Base-by-base conservation (phyloP, 495 filamentous ascomycete genomes). In the Immersiella caudata region DNA sequence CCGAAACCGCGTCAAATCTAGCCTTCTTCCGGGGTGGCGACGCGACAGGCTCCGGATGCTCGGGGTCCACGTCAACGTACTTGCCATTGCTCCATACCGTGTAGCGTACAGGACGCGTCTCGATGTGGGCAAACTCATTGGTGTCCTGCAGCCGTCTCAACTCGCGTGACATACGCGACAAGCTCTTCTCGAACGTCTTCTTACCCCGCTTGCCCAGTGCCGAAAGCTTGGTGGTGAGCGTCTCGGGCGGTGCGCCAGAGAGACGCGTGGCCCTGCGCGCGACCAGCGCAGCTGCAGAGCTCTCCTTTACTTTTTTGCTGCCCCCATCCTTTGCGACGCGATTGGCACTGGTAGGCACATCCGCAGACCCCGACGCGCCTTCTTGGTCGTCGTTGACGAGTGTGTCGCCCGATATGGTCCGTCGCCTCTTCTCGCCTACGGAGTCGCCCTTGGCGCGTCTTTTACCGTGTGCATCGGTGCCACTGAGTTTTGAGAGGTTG, bases 31-130 rank as follows among this genome's bases (percentile, higher is more conserved):
- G 69, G n/a, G 79, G 78, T 12, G 76, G 77, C 46, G 75, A 71
- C 1, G 68, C 22, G 25, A 74, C 66, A 12, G 71, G 40, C 21
- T 68, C 66, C 21, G 74, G 67, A 24, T 70, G 57, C 6, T 49
- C 33, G 9, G 71, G 66, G 18, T 81, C 40, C 40, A 46, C 40
- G 2, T 46, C 75, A 11, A 84, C 68, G 40, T 81, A 79, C 65
- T 86, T 87, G 29, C 85, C 85, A 64, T 85, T 86, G 63, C 79
- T 82, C 85, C 85, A 87, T 8, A 83, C 81, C 0, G 83, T 78
- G 63, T 78, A 76, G 1, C 74, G 20, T n/a, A 86, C 79, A 6
- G 83, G 83, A 57, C 79, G 78, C 29, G 77, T 80, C 27, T 87
- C 85, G 40, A 86, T 84, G 33, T 80, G 75, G 0, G 81, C 81